phyloP scores from a whole-genome alignment of 1,139 yeast species.

The Magnusiomyces fungicola region DNA sequence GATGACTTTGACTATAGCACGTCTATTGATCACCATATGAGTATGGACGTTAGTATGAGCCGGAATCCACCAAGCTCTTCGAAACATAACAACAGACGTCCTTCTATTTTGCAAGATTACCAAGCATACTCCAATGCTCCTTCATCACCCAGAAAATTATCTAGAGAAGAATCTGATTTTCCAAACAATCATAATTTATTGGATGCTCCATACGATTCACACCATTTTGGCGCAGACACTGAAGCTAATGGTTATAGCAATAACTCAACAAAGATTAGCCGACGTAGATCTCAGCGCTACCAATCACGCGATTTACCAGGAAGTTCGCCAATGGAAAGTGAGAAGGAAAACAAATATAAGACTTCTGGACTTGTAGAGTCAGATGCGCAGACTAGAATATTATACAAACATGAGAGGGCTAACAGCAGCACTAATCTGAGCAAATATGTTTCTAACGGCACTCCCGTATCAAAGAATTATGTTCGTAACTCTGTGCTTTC shows the following conservation, averaged over 20 bases:
- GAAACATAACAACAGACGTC: no score
- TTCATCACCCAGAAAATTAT: background rate
- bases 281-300: no score
- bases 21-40: background rate
- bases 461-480: no score
- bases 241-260: background rate
- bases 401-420: no score
- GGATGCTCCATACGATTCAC: no score
- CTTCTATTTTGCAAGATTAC: background rate
- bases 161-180: background rate
- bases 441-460: no score
- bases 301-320: conserved; percentile 41
- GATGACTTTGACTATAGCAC: background rate
- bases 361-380: background rate
- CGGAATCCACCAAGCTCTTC: background rate
- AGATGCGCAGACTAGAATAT: no score
- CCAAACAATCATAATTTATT: conserved; percentile 51
- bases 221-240: no score
- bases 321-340: conserved; percentile 17
- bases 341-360: conserved; percentile 5
- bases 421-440: no score
- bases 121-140: background rate
- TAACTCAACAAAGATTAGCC: background rate
- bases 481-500: no score
- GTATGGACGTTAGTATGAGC: no score